Evolutionary conservation across 78 protist species (phyloP).

Genomic region (Pigoraptor vietnamica): DNA sequence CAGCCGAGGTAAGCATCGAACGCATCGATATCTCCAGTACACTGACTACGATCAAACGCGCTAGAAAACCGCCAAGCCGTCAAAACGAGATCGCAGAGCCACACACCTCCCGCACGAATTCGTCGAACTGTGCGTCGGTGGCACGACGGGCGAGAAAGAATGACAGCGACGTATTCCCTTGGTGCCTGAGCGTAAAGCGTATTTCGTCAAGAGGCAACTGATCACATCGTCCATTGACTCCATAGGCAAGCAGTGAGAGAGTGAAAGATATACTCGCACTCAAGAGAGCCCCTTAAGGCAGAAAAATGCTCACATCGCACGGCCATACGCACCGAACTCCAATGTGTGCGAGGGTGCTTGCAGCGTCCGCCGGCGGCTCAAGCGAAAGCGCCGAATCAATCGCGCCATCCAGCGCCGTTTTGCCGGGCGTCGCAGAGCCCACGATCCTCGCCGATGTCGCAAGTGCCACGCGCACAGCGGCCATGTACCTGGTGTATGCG

Average conservation of each 20-base stretch:
- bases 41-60: not conserved
- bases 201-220: not conserved
- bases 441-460: too few relatives aligned
- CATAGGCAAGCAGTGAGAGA: too few relatives aligned
- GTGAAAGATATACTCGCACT: too few relatives aligned
- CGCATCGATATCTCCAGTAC: not conserved
- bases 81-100: not conserved
- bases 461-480: not conserved
- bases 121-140: not conserved
- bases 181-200: not conserved
- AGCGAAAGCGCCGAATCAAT: not conserved
- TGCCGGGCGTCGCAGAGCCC: not conserved
- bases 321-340: not conserved
- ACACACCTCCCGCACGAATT: not conserved
- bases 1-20: not conserved
- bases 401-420: not conserved
- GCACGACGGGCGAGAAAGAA: not conserved
- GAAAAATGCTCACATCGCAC: not conserved
- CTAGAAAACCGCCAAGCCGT: not conserved
- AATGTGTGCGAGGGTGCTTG: not conserved
- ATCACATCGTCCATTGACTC: not conserved
- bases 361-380: not conserved
- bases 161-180: not conserved
- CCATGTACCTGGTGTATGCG: not conserved
- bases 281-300: not conserved